A percentile compares a stretch with the other conserved stretches of the same genome.
phyloP scores from a whole-genome alignment of 805 yeast genomes.

The Saccharomycopsis schoenii region DNA sequence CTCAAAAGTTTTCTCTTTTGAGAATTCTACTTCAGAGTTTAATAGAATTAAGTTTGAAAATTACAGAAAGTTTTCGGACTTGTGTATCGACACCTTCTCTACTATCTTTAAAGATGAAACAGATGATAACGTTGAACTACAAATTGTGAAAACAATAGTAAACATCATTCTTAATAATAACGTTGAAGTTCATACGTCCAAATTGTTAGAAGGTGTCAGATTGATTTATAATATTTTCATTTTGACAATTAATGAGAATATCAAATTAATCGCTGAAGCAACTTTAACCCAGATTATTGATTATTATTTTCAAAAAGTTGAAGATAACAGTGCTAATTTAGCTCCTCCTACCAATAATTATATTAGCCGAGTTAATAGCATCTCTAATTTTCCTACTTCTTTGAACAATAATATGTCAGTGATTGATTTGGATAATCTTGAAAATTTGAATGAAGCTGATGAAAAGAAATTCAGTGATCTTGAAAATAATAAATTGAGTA shows the following conservation, averaged over 20 bases:
- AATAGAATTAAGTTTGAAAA: constrained; percentile 8
- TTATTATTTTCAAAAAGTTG: constrained; percentile 70
- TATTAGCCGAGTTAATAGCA: constrained; percentile 5
- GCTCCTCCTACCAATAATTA: constrained; percentile 4
- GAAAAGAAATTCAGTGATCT: constrained; percentile 21
- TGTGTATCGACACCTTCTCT: constrained; percentile 15
- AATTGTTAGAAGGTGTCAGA: constrained; percentile 80
- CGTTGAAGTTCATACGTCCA: constrained; percentile 82
- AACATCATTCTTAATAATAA: constrained; percentile 77
- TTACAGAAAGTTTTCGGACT: constrained; percentile 10
- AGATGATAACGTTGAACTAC: constrained; percentile 80
- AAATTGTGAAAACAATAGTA: constrained; percentile 84
- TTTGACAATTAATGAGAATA: constrained; percentile 71
- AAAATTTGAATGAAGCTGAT: constrained; percentile 23
- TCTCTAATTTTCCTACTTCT: constrained; percentile 4
- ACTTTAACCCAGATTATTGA: constrained; percentile 84
- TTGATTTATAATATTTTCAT: constrained; percentile 90
- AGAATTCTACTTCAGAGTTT: constrained; percentile 9
- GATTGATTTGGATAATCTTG: constrained; percentile 24
- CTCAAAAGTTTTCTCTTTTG: constrained; percentile 17
- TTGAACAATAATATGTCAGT: constrained; percentile 14
- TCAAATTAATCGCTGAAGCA: constrained; percentile 72
- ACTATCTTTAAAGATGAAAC: constrained; percentile 52
- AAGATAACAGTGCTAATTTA: constrained; percentile 23
- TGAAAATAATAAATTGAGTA: constrained; percentile 20